Percentiles rank a stretch among this genome's conserved stretches.
These are phyloP conservation scores for Sarocladiaceae sp. DNA, from an alignment of 2,329 filamentous ascomycete species.

Conservation along the genomic window DNA sequence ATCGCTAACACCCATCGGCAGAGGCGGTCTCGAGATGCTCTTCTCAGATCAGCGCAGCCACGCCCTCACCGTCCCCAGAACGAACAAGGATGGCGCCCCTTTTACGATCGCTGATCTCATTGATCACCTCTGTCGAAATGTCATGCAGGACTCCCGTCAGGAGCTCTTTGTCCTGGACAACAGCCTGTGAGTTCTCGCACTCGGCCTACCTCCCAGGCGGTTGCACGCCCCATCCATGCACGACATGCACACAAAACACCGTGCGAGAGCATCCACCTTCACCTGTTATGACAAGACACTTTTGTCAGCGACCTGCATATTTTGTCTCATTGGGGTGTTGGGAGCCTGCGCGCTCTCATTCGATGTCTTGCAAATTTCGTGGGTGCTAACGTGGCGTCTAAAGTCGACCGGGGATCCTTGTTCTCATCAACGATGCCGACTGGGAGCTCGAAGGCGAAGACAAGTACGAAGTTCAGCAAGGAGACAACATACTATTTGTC, in stretches of 20 bases:
- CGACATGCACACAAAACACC: background rate
- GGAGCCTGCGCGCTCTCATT: conserved; percentile 5
- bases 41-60: conserved; percentile 79
- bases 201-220: conserved; percentile 5
- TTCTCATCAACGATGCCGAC: conserved; percentile 94
- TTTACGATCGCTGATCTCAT: conserved; percentile 73
- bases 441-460: conserved; percentile 98
- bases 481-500: conserved; percentile 91
- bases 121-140: conserved; percentile 66
- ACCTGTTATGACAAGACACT: background rate
- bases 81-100: conserved; percentile 50
- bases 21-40: conserved; percentile 89
- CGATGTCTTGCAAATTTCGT: background rate
- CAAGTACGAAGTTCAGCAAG: conserved; percentile 71
- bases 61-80: conserved; percentile 59
- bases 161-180: conserved; percentile 86
- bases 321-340: conserved; percentile 2
- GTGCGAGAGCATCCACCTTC: background rate
- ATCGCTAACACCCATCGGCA: conserved; percentile 26
- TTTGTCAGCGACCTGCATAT: conserved; percentile 7
- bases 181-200: conserved; percentile 64
- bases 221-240: conserved; percentile 3
- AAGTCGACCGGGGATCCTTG: conserved; percentile 90
- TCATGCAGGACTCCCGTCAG: conserved; percentile 79
- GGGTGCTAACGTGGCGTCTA: conserved; percentile 11